phyloP scores from a whole-genome alignment of 2,329 filamentous ascomycete genomes.

The Colletotrichum destructivum region DNA sequence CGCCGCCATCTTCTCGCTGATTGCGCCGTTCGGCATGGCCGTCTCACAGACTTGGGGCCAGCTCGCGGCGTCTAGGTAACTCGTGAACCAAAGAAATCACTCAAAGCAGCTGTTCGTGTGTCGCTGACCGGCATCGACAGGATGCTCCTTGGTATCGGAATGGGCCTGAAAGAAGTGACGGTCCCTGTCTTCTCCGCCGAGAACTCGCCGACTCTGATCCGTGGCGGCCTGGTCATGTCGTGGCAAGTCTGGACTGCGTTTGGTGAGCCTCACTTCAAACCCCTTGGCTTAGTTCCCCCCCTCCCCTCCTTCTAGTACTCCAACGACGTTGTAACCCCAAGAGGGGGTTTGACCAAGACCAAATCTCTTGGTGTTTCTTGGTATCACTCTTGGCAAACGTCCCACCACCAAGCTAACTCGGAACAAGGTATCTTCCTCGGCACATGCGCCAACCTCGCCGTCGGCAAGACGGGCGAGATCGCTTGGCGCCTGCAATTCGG shows the following conservation, averaged over 20 bases:
- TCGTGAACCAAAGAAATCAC: background rate
- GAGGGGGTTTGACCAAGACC: background rate
- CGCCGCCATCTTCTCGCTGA: constrained; percentile 72
- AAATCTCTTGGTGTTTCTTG: background rate
- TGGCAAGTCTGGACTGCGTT: constrained; percentile 72
- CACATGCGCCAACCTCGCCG: constrained; percentile 75
- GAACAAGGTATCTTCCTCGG: constrained; percentile 75
- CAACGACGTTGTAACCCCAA: background rate
- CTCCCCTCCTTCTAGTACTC: no score
- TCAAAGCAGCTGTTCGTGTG: background rate
- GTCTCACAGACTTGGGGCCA: constrained; percentile 72
- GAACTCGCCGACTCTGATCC: constrained; percentile 66
- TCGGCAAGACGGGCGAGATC: constrained; percentile 71
- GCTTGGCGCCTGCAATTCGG: constrained; percentile 76
- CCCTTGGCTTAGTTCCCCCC: background rate
- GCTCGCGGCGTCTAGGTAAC: constrained; percentile 68
- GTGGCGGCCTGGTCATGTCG: constrained; percentile 68
- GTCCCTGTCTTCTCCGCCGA: constrained; percentile 70
- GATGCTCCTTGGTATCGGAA: constrained; percentile 70
- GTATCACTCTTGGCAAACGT: background rate
- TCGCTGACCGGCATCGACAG: constrained; percentile 40
- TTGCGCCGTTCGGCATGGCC: constrained; percentile 74
- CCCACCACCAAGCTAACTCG: background rate
- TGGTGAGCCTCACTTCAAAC: constrained; percentile 45
- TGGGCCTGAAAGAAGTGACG: constrained; percentile 67